A percentile compares a stretch with the other conserved stretches of the same genome.
Evolutionary conservation across 352 stramenopile species (phyloP).

Genomic region (Nothophytophthora sp.): DNA sequence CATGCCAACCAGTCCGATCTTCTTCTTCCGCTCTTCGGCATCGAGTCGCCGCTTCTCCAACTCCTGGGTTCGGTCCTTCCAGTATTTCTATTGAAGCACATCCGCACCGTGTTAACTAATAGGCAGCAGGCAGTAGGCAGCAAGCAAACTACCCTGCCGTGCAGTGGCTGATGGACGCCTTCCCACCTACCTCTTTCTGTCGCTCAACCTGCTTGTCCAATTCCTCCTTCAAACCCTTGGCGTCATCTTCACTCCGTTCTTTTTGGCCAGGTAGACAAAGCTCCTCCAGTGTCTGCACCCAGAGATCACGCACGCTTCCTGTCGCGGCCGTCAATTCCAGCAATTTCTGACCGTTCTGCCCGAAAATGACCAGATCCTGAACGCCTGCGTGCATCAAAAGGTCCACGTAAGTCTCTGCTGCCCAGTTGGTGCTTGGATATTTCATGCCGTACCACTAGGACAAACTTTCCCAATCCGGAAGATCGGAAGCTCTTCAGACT

Average conservation of each 20-base stretch:
- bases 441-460: slow-evolving; percentile 41
- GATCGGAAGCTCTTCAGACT: slow-evolving; percentile 54
- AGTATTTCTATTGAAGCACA: slow-evolving; percentile 50
- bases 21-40: slow-evolving; percentile 77
- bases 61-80: slow-evolving; percentile 63
- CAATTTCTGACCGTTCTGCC: slow-evolving; percentile 56
- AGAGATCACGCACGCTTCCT: slow-evolving; percentile 49
- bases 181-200: slow-evolving; percentile 57
- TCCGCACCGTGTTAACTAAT: not conserved
- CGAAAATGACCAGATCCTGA: slow-evolving; percentile 52
- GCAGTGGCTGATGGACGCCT: too few species aligned
- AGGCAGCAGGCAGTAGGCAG: not conserved
- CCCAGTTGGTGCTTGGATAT: too few species aligned
- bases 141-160: not conserved
- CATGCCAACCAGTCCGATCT: slow-evolving; percentile 68
- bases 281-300: slow-evolving; percentile 72
- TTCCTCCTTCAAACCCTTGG: slow-evolving; percentile 47
- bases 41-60: slow-evolving; percentile 60
- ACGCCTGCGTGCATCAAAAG: slow-evolving; percentile 18
- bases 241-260: slow-evolving; percentile 28
- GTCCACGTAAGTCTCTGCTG: not conserved
- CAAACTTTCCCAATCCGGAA: slow-evolving; percentile 58
- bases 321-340: slow-evolving; percentile 56
- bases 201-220: slow-evolving; percentile 60
- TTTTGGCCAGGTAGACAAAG: slow-evolving; percentile 30